These are phyloP conservation scores for Gonium pectorale DNA, from an alignment of 139 green algal species.

Conservation along the genomic window DNA sequence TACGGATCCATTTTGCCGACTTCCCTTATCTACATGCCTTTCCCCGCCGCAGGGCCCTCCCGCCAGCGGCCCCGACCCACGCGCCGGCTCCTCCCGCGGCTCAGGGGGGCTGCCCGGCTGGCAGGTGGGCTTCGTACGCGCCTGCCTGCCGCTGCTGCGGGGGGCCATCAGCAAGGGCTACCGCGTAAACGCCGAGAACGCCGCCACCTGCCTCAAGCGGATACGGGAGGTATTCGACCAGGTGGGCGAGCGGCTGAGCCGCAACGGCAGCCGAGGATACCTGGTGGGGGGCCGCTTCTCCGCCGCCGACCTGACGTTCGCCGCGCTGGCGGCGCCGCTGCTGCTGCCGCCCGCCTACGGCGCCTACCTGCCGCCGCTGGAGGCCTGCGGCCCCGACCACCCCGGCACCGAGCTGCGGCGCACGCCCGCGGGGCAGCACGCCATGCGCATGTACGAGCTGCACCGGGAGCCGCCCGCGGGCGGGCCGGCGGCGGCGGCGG, in stretches of 20 bases:
- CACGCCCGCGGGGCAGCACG: neutral
- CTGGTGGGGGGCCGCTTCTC: constrained; percentile 16
- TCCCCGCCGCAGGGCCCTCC: too few species aligned
- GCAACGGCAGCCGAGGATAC: neutral
- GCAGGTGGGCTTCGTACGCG: neutral
- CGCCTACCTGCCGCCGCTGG: constrained; percentile 19
- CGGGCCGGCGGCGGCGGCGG: neutral
- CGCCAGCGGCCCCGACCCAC: too few species aligned
- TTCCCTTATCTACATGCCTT: constrained; percentile 92
- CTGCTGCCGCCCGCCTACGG: constrained; percentile 16
- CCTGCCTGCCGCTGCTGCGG: neutral
- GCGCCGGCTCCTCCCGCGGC: too few species aligned
- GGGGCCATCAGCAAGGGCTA: neutral
- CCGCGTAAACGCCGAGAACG: neutral
- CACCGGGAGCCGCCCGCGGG: neutral
- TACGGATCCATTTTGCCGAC: constrained; percentile 97
- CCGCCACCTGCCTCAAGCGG: neutral
- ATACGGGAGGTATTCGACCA: neutral
- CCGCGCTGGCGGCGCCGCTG: neutral
- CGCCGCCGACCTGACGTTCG: constrained; percentile 31
- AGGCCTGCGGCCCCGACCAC: neutral
- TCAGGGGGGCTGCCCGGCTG: neutral
- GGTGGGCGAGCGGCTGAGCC: neutral
- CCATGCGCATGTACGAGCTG: constrained; percentile 15
- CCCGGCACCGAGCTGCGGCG: neutral